Base-by-base conservation (phyloP, 192 early-diverging fungal species). In the Spizellomyces punctatus region DNA sequence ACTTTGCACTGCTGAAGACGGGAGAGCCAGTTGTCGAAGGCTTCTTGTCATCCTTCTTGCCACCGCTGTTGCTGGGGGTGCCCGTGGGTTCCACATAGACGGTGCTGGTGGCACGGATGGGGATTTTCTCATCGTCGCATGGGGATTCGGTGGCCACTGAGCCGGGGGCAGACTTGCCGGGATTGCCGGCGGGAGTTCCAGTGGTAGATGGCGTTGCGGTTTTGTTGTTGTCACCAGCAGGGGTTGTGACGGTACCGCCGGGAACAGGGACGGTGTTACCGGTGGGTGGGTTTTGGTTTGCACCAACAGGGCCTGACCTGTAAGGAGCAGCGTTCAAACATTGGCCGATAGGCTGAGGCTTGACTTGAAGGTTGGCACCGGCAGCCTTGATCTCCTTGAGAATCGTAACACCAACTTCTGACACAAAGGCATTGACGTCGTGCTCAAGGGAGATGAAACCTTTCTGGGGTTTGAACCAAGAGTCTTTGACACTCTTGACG, bases 391-490 rank as follows among this genome's bases (percentile, higher is more conserved):
- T 63, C 10, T 10, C 42, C 8, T 17, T 45, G 9, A 71, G 43
- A 46, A 62, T 63, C 16, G 4, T 6, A 5, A 48, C 9, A 22
- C 19, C 69, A 27, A 71, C 17, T 41, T 12, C 22, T 43, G 48
- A 44, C 19, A 60, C 63, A 4, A 46, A 63, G 22, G 6, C 16
- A 27, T n/a, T n/a, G 16, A 62, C 45, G 67, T 74, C 73, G 44
- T 74, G 73, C 58, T 16, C 6, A 8, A 74, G 50, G 19, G 55
- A 41, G 46, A 74, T 72, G 66, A 74, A 74, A 10, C 73, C 73
- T 7, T 64, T 8, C 41, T 74, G 73, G 27, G 41, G 12, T n/a
- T 6, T 52, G 41, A 48, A 43, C 48, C 22, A 64, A 54, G 12
- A 21, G 21, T 58, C 41, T 12, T 12, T 36, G 2, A 46, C 44